Evolutionary conservation across 139 green algal genomes (phyloP).

Genomic region (Tetraselmis striata): DNA sequence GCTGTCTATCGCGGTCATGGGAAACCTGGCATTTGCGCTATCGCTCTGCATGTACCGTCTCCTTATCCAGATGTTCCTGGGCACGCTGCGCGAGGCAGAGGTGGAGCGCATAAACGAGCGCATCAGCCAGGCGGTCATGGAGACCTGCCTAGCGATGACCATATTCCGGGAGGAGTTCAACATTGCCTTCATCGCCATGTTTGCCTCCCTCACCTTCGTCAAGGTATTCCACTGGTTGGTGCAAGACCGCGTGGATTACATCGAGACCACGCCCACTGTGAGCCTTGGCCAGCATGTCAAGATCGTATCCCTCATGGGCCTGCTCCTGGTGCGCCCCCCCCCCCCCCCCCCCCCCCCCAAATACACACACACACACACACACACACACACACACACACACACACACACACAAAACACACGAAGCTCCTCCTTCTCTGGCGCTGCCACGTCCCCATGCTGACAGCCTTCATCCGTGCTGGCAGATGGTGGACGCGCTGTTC

Average conservation of each 20-base stretch:
- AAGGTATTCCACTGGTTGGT: conserved; percentile 96
- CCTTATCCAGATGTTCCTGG: conserved; percentile 87
- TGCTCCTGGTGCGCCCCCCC: conserved; percentile 68
- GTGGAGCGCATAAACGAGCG: conserved; percentile 89
- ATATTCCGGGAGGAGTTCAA: conserved; percentile 94
- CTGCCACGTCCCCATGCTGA: too few relatives aligned
- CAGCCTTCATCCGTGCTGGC: too few relatives aligned
- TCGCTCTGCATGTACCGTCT: conserved; percentile 66
- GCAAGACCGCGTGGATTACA: conserved; percentile 81
- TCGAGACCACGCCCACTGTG: conserved; percentile 86
- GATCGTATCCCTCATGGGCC: conserved; percentile 67
- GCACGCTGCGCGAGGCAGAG: conserved; percentile 84
- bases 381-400: conserved; percentile 13
- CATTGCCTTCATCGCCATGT: conserved; percentile 80
- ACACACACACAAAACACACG: too few relatives aligned
- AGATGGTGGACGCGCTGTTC: conserved; percentile 71
- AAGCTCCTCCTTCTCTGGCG: too few relatives aligned
- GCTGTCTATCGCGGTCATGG: conserved; percentile 77
- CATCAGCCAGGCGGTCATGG: conserved; percentile 80
- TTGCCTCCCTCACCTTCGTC: conserved; percentile 85
- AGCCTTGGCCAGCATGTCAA: conserved; percentile 64
- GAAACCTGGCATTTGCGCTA: conserved; percentile 84
- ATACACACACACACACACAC: conserved; percentile 2
- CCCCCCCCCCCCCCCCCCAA: too few relatives aligned
- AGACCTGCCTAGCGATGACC: conserved; percentile 95